Evolutionary conservation across 2,329 filamentous ascomycete genomes (phyloP).

Genomic region (Bipolaris victoriae): DNA sequence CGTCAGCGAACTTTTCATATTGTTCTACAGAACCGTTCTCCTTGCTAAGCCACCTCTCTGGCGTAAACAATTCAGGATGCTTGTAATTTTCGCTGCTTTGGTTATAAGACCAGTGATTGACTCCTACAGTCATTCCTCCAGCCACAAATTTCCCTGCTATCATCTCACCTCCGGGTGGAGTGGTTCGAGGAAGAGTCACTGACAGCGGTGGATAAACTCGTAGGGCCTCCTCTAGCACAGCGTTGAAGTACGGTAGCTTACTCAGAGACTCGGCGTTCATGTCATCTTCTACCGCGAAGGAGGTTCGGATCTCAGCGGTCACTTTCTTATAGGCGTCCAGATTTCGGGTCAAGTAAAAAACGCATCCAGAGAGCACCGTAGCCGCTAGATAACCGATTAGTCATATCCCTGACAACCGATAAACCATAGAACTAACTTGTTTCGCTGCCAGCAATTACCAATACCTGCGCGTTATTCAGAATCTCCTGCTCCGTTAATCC

Average conservation of each 20-base stretch:
- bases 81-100: neutral
- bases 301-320: neutral
- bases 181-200: neutral
- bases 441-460: too few species aligned
- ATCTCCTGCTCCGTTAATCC: too few species aligned
- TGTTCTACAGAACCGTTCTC: neutral
- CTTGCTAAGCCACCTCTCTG: conserved; percentile 2
- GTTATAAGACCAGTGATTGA: neutral
- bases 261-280: neutral
- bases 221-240: conserved; percentile 1
- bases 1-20: neutral
- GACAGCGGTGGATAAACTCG: neutral
- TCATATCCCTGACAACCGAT: neutral
- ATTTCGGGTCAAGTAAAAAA: neutral
- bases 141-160: conserved; percentile 1
- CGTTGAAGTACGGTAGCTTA: neutral
- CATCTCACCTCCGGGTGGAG: neutral
- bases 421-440: too few species aligned
- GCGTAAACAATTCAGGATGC: neutral
- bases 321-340: neutral
- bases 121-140: neutral
- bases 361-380: neutral
- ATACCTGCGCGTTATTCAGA: too few species aligned
- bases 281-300: neutral
- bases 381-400: neutral